These are phyloP conservation scores for Candida sanyaensis DNA, from an alignment of 1,139 yeast species.

Conservation along the genomic window DNA sequence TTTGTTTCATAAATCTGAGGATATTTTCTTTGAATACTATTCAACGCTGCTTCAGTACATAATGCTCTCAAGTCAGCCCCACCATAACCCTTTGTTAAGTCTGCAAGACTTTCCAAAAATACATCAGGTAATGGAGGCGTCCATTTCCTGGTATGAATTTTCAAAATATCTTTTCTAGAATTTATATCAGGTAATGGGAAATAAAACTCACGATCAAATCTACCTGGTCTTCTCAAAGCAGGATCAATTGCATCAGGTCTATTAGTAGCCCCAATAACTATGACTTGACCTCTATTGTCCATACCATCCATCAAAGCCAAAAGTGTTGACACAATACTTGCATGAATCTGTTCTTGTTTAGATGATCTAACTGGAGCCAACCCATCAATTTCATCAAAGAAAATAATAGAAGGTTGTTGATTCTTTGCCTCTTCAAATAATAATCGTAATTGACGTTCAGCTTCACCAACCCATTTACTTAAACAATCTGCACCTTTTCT, in stretches of 20 bases:
- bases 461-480: slow-evolving; percentile 99
- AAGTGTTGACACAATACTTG: slow-evolving; percentile 92
- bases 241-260: slow-evolving; percentile 98
- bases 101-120: slow-evolving; percentile 70
- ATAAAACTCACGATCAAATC: slow-evolving; percentile 95
- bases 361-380: slow-evolving; percentile 97
- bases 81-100: slow-evolving; percentile 91
- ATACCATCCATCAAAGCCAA: slow-evolving; percentile 98
- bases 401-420: slow-evolving; percentile 93
- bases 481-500: slow-evolving; percentile 97
- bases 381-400: slow-evolving; percentile 97
- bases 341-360: slow-evolving; percentile 97
- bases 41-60: slow-evolving; percentile 94
- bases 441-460: slow-evolving; percentile 88
- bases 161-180: slow-evolving; percentile 76
- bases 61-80: slow-evolving; percentile 96
- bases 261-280: slow-evolving; percentile 97
- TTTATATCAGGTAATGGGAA: slow-evolving; percentile 88
- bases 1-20: slow-evolving; percentile 88
- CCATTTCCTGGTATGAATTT: slow-evolving; percentile 92
- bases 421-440: slow-evolving; percentile 95
- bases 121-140: slow-evolving; percentile 61
- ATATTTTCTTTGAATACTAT: slow-evolving; percentile 85
- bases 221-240: slow-evolving; percentile 94
- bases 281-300: slow-evolving; percentile 96